These are phyloP conservation scores for Blechomonas ayalai DNA, from an alignment of 208 protist species.

Conservation along the genomic window DNA sequence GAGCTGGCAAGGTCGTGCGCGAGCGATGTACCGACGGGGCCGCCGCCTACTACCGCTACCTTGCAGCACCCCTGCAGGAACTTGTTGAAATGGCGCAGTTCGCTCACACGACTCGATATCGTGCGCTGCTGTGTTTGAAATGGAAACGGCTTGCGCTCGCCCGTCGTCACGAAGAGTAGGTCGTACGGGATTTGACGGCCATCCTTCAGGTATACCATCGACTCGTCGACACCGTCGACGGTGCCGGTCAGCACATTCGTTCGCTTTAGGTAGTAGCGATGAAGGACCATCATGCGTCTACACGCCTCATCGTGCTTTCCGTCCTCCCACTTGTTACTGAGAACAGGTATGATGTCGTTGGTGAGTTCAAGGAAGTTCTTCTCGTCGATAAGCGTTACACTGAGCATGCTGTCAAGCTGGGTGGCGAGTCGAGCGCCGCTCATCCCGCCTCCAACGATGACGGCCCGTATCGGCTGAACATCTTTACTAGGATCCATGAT, in stretches of 20 bases:
- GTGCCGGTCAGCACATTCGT: conserved; percentile 78
- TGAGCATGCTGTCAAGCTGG: conserved; percentile 82
- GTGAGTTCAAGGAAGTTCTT: conserved; percentile 88
- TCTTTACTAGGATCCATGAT: conserved; percentile 81
- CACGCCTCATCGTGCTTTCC: conserved; percentile 55
- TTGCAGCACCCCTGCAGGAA: conserved; percentile 66
- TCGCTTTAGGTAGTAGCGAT: conserved; percentile 83
- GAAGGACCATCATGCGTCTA: conserved; percentile 65
- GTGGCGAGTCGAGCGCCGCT: conserved; percentile 64
- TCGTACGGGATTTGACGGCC: conserved; percentile 70
- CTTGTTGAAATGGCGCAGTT: conserved; percentile 69
- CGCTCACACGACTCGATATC: conserved; percentile 60
- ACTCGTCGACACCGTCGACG: conserved; percentile 63
- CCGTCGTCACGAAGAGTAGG: conserved; percentile 65
- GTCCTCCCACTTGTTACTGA: conserved; percentile 52
- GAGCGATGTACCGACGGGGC: conserved; percentile 65
- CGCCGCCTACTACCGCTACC: conserved; percentile 79
- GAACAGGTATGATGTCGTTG: conserved; percentile 74
- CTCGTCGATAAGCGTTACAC: conserved; percentile 79
- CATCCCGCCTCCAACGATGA: conserved; percentile 83
- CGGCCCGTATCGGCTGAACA: conserved; percentile 54
- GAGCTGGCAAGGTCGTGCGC: conserved; percentile 51
- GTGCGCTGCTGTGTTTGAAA: conserved; percentile 62
- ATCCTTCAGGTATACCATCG: conserved; percentile 53
- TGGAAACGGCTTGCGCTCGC: conserved; percentile 76